A percentile compares a stretch with the other conserved stretches of the same genome.
These are phyloP conservation scores for Nicotiana otophora DNA, from an alignment of 257 asterid species.

Conservation along the genomic window DNA sequence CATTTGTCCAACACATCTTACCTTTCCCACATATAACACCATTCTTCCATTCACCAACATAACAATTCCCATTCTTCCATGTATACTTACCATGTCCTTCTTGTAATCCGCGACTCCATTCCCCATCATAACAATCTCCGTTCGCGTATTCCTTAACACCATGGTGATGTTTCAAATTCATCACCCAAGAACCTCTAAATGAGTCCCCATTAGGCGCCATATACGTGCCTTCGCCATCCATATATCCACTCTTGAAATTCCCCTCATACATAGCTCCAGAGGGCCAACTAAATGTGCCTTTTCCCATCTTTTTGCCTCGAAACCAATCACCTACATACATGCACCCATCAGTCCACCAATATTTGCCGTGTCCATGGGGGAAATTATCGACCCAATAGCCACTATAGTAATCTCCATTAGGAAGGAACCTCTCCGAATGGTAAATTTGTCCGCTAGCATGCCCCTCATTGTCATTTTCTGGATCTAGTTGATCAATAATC, in stretches of 20 bases:
- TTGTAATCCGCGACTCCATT: conserved; percentile 15
- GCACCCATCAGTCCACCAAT: conserved; percentile 21
- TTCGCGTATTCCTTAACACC: conserved; percentile 15
- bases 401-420: conserved; percentile 16
- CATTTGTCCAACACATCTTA: conserved; percentile 6
- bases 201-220: conserved; percentile 16
- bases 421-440: conserved; percentile 13
- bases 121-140: conserved; percentile 11
- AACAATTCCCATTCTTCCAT: conserved; percentile 15
- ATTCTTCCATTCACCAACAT: conserved; percentile 15
- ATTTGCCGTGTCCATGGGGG: conserved; percentile 16
- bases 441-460: conserved; percentile 10
- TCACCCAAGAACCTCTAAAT: conserved; percentile 13
- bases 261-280: conserved; percentile 17
- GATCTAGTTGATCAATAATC: neutral
- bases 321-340: conserved; percentile 17
- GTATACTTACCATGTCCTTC: conserved; percentile 12
- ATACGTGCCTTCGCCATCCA: conserved; percentile 14
- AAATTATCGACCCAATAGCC: conserved; percentile 14
- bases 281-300: conserved; percentile 18
- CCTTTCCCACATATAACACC: conserved; percentile 15
- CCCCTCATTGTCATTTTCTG: neutral
- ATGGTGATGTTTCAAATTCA: conserved; percentile 11
- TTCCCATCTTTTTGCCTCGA: conserved; percentile 16
- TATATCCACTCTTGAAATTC: conserved; percentile 14